These are phyloP conservation scores for Pleurotus cornucopiae DNA, from an alignment of 768 basidiomycete genomes.

Conservation along the genomic window DNA sequence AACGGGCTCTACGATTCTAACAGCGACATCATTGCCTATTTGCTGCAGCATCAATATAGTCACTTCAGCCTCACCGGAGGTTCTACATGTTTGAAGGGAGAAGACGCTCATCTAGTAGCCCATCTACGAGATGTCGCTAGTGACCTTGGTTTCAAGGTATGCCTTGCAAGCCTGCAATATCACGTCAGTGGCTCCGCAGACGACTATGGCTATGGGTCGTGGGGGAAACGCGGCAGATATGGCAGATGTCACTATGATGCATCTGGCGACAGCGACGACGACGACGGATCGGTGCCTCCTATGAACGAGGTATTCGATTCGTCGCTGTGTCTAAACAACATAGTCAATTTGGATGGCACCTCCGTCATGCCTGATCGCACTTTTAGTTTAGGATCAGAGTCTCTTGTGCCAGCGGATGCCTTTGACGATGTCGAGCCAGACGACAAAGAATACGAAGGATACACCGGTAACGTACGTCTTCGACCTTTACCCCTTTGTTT, in stretches of 20 bases:
- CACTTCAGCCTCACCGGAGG: constrained; percentile 19
- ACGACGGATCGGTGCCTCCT: constrained; percentile 9
- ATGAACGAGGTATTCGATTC: constrained; percentile 22
- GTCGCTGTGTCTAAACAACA: constrained; percentile 17
- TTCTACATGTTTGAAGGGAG: constrained; percentile 13
- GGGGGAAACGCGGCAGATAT: constrained; percentile 9
- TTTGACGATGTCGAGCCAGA: constrained; percentile 31
- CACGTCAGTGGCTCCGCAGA: constrained; percentile 18
- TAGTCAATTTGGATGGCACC: constrained; percentile 29
- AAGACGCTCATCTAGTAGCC: constrained; percentile 16
- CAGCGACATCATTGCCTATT: constrained; percentile 22
- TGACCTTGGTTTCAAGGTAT: constrained; percentile 28
- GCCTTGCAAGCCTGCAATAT: constrained; percentile 30
- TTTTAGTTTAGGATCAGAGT: constrained; percentile 18
- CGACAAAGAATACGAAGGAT: constrained; percentile 34
- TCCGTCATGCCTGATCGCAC: constrained; percentile 11
- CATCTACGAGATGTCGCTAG: constrained; percentile 27
- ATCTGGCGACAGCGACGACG: constrained; percentile 13
- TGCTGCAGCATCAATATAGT: constrained; percentile 31
- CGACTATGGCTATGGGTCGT: constrained; percentile 15
- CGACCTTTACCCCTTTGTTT: not conserved
- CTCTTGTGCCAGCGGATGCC: constrained; percentile 27
- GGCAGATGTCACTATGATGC: not conserved
- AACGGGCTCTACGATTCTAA: constrained; percentile 16
- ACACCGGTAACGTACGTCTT: constrained; percentile 34